These are phyloP conservation scores for Trametes sanguinea DNA, from an alignment of 768 basidiomycete species.

Conservation along the genomic window DNA sequence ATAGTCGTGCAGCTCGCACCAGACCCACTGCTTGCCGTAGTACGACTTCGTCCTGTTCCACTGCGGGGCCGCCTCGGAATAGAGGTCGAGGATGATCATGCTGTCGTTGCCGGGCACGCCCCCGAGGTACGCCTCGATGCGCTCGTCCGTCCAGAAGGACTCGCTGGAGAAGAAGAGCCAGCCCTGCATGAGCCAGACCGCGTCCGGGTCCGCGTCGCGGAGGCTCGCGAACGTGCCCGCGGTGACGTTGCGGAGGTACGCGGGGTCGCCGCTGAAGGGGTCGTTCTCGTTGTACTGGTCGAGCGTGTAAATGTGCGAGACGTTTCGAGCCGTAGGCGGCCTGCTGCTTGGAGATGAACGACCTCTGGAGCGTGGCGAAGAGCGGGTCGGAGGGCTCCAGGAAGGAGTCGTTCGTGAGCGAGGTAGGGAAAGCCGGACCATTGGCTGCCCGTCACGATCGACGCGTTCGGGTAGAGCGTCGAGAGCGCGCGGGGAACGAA, in stretches of 20 bases:
- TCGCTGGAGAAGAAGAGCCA: constrained; percentile 43
- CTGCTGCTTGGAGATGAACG: constrained; percentile 42
- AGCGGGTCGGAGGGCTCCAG: constrained; percentile 44
- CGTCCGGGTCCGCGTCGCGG: constrained; percentile 41
- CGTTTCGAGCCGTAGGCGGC: constrained; percentile 38
- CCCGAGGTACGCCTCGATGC: constrained; percentile 41
- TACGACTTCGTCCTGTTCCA: constrained; percentile 44
- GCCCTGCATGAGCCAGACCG: constrained; percentile 46
- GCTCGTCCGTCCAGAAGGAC: constrained; percentile 43
- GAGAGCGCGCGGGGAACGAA: constrained; percentile 41
- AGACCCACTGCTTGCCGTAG: constrained; percentile 44
- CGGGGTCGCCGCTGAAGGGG: constrained; percentile 36
- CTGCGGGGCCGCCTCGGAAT: constrained; percentile 42
- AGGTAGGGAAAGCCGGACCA: constrained; percentile 39
- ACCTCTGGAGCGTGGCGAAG: constrained; percentile 38
- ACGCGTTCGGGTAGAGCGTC: constrained; percentile 36
- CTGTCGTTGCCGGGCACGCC: constrained; percentile 39
- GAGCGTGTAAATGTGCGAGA: constrained; percentile 46
- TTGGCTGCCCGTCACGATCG: constrained; percentile 37
- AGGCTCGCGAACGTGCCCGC: constrained; percentile 40
- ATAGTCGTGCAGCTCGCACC: constrained; percentile 44
- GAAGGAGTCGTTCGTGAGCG: constrained; percentile 41
- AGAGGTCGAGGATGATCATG: constrained; percentile 46
- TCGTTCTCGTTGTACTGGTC: constrained; percentile 48
- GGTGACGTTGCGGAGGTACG: constrained; percentile 38